Conservation (phyloP, 306 rosid species). For the Pyrus betulifolia region DNA sequence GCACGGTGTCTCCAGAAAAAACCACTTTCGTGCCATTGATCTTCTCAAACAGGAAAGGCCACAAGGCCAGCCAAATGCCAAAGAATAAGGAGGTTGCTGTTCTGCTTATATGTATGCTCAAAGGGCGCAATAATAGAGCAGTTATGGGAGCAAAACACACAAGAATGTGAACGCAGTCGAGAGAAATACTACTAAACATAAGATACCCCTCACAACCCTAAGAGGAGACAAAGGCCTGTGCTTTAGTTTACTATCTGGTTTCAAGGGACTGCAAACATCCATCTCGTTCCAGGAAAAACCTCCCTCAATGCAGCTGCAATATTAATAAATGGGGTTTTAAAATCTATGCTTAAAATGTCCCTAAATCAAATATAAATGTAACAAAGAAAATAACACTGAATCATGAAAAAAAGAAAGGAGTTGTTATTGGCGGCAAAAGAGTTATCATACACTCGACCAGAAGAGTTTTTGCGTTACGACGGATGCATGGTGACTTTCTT, state of each 20-base stretch:
- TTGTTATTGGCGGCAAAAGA: too few relatives aligned
- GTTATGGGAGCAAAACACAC: conserved; percentile 58
- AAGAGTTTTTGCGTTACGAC: not conserved
- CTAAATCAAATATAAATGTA: not conserved
- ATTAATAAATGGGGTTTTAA: not conserved
- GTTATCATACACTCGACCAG: not conserved
- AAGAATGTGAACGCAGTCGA: conserved; percentile 72
- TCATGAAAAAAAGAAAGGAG: too few relatives aligned
- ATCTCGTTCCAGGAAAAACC: conserved; percentile 46
- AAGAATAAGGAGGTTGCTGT: conserved; percentile 54
- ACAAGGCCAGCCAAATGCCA: conserved; percentile 69
- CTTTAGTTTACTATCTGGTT: conserved; percentile 37
- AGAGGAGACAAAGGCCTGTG: conserved; percentile 58
- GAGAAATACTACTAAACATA: conserved; percentile 72
- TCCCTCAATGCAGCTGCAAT: conserved; percentile 40
- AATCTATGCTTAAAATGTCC: not conserved
- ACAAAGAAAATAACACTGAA: not conserved
- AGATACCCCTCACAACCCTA: conserved; percentile 61
- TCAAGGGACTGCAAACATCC: conserved; percentile 44
- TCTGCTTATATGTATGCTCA: conserved; percentile 61
- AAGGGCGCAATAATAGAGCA: conserved; percentile 36
- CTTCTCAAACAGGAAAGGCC: conserved; percentile 90
- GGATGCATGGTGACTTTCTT: not conserved
- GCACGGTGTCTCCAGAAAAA: conserved; percentile 72
- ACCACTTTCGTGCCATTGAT: conserved; percentile 70